phyloP scores from a whole-genome alignment of 257 asterid species.

The Solanum megistacrolobum region DNA sequence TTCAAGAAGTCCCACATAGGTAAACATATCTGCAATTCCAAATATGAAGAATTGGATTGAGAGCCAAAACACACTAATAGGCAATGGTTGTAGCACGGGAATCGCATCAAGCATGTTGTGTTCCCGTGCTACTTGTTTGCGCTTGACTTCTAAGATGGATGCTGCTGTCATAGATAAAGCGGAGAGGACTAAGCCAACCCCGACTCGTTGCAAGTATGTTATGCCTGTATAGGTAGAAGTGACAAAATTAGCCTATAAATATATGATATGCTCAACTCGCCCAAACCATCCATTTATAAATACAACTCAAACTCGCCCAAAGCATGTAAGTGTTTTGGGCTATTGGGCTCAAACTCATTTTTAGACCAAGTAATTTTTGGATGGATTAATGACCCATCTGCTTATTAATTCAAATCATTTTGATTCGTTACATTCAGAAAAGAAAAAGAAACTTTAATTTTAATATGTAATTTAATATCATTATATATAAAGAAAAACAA shows the following conservation, averaged over 20 bases:
- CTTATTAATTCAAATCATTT: not conserved
- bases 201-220: slow-evolving; percentile 63
- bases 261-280: not conserved
- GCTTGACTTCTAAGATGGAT: slow-evolving; percentile 47
- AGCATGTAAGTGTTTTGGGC: not conserved
- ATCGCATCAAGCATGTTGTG: slow-evolving; percentile 47
- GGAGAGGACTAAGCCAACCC: slow-evolving; percentile 60
- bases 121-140: slow-evolving; percentile 39
- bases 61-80: slow-evolving; percentile 71
- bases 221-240: slow-evolving; percentile 29
- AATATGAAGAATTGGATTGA: slow-evolving; percentile 70
- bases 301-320: not conserved
- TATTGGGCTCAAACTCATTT: not conserved
- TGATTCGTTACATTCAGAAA: not conserved
- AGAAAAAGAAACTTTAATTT: not conserved
- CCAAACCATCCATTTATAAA: not conserved
- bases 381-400: not conserved
- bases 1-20: slow-evolving; percentile 66
- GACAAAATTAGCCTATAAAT: not conserved
- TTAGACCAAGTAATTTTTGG: not conserved
- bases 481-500: not conserved
- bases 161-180: slow-evolving; percentile 63
- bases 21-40: slow-evolving; percentile 79
- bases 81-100: slow-evolving; percentile 45
- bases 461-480: not conserved